A percentile compares a stretch with the other conserved stretches of the same genome.
Conservation (phyloP, 768 basidiomycete species). For the Tricholoma sp. region DNA sequence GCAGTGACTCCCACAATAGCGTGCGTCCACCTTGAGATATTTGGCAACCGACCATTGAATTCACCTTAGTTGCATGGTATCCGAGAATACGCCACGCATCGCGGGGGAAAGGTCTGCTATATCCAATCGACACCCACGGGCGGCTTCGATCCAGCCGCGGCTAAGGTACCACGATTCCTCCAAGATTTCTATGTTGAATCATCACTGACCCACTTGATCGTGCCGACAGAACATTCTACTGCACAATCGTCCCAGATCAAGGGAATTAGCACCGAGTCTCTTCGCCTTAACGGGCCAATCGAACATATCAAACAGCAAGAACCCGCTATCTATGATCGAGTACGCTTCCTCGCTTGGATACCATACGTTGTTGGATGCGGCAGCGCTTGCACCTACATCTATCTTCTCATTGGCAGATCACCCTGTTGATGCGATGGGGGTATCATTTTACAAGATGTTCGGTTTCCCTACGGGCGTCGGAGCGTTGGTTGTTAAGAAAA, state of each 20-base stretch:
- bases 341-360: conserved; percentile 69
- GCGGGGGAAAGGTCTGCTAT: conserved; percentile 57
- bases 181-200: conserved; percentile 1
- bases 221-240: conserved; percentile 49
- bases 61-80: conserved; percentile 57
- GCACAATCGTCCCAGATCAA: conserved; percentile 41
- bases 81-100: conserved; percentile 58
- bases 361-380: conserved; percentile 74
- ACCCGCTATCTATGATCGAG: conserved; percentile 55
- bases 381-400: conserved; percentile 74
- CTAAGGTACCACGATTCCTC: conserved; percentile 44
- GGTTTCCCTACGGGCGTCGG: conserved; percentile 85
- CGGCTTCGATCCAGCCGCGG: conserved; percentile 52
- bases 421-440: conserved; percentile 75
- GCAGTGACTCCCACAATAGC: conserved; percentile 79
- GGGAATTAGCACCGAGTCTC: conserved; percentile 45
- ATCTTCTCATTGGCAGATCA: conserved; percentile 58
- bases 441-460: conserved; percentile 90
- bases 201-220: conserved; percentile 14
- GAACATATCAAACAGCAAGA: conserved; percentile 76
- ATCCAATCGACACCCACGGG: conserved; percentile 59
- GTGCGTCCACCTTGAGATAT: conserved; percentile 29
- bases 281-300: conserved; percentile 80
- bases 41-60: not conserved
- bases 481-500: conserved; percentile 69